Evolutionary conservation across 2,329 filamentous ascomycete species (phyloP).

Genomic region (Cytospora mali): DNA sequence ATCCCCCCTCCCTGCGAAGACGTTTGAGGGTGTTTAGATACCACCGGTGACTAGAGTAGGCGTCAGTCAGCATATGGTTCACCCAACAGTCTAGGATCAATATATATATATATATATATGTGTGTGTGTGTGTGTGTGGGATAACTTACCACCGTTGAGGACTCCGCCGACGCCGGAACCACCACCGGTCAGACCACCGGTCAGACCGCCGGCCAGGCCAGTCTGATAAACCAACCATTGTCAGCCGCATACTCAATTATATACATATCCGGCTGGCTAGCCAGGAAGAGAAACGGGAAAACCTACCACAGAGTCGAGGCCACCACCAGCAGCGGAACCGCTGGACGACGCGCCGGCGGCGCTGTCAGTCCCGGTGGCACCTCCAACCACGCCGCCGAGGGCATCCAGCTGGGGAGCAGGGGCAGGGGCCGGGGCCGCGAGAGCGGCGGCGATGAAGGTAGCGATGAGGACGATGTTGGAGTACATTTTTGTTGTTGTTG

Average conservation of each 20-base stretch:
- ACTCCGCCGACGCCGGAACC: conserved; percentile 7
- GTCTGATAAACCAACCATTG: no score
- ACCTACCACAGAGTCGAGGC: conserved; percentile 6
- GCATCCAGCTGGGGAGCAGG: conserved; percentile 16
- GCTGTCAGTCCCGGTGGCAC: not conserved
- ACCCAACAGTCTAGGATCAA: not conserved
- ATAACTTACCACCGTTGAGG: conserved; percentile 13
- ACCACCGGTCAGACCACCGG: not conserved
- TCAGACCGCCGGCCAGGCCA: not conserved
- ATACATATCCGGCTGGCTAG: no score
- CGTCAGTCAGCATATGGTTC: conserved; percentile 2
- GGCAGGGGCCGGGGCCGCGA: conserved; percentile 10
- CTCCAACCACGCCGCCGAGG: conserved; percentile 5
- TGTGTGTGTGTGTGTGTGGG: no score
- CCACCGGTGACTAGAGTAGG: not conserved
- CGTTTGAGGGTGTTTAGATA: not conserved
- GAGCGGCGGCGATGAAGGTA: conserved; percentile 16
- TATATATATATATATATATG: no score
- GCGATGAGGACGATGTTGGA: conserved; percentile 23
- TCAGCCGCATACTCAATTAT: no score
- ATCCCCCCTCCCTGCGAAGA: no score
- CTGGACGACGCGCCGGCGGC: not conserved
- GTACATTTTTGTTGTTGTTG: conserved; percentile 21
- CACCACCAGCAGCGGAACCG: conserved; percentile 1
- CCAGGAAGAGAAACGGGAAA: no score